These are phyloP conservation scores for Avena eriantha DNA, from an alignment of 176 grass and related monocot species.

Conservation along the genomic window DNA sequence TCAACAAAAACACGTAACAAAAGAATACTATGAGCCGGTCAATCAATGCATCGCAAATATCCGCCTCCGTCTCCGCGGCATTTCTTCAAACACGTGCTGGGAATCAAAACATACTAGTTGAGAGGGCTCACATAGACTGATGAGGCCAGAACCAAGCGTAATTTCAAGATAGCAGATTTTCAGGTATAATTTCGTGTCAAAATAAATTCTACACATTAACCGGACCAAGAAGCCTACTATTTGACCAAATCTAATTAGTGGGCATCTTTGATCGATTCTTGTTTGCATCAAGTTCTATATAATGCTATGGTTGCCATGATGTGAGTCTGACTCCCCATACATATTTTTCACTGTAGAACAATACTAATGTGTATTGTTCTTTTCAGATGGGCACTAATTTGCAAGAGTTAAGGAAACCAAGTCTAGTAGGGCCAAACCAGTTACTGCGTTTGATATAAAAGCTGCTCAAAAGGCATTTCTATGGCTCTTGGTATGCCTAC, in stretches of 20 bases:
- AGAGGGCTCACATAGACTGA: neutral
- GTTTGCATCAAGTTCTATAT: too few relatives aligned
- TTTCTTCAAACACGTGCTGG: neutral
- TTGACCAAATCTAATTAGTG: too few relatives aligned
- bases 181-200: too few relatives aligned
- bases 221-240: too few relatives aligned
- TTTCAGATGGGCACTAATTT: slow-evolving; percentile 69
- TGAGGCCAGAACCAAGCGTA: neutral
- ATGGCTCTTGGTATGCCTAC: slow-evolving; percentile 62
- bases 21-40: too few relatives aligned
- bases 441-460: slow-evolving; percentile 39
- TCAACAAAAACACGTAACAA: too few relatives aligned
- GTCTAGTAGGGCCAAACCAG: slow-evolving; percentile 43
- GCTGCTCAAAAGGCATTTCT: slow-evolving; percentile 58
- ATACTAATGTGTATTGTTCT: slow-evolving; percentile 24
- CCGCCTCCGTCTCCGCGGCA: neutral
- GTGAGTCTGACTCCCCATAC: too few relatives aligned
- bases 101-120: neutral
- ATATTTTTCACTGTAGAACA: neutral
- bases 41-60: too few relatives aligned
- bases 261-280: too few relatives aligned
- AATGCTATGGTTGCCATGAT: too few relatives aligned
- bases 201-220: too few relatives aligned
- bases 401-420: slow-evolving; percentile 57
- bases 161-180: too few relatives aligned